phyloP scores from a whole-genome alignment of 2,329 filamentous ascomycete genomes.

The Ophiostoma fasciatum region DNA sequence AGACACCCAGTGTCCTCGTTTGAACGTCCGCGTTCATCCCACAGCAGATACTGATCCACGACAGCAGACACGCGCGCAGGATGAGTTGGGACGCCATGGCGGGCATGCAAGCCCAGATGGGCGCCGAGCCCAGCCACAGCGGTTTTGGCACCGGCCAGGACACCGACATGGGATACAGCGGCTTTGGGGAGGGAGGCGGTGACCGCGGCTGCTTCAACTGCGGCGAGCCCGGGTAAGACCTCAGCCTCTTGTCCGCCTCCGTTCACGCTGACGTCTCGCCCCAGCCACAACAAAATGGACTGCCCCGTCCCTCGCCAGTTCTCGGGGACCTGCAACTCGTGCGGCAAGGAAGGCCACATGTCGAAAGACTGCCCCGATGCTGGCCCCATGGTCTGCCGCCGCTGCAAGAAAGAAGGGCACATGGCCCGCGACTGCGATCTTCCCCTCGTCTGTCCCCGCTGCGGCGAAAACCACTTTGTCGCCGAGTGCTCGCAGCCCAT shows the following conservation, averaged over 20 bases:
- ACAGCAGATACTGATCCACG: too few relatives aligned
- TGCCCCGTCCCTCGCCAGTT: conserved; percentile 40
- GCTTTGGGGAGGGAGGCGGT: conserved; percentile 16
- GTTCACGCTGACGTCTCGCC: not conserved
- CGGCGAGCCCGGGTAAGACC: conserved; percentile 31
- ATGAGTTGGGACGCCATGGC: too few relatives aligned
- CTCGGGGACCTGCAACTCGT: conserved; percentile 20
- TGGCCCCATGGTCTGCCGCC: conserved; percentile 16
- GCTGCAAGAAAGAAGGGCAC: conserved; percentile 37
- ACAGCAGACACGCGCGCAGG: too few relatives aligned
- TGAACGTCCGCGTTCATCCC: too few relatives aligned
- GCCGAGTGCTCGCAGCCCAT: conserved; percentile 32
- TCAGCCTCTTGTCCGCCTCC: too few relatives aligned
- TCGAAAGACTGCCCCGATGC: conserved; percentile 35
- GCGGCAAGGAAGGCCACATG: conserved; percentile 35
- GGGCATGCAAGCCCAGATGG: too few relatives aligned
- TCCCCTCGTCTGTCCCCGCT: conserved; percentile 26
- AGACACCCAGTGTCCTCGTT: too few relatives aligned
- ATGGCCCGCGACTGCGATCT: conserved; percentile 47
- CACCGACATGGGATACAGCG: conserved; percentile 6
- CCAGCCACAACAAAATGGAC: conserved; percentile 46
- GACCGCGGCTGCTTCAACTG: conserved; percentile 45
- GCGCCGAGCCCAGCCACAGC: too few relatives aligned
- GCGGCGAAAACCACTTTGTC: conserved; percentile 33
- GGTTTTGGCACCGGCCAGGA: conserved; percentile 3